Evolutionary conservation across 2,329 filamentous ascomycete genomes (phyloP).

Genomic region (Coniochaeta hoffmannii): DNA sequence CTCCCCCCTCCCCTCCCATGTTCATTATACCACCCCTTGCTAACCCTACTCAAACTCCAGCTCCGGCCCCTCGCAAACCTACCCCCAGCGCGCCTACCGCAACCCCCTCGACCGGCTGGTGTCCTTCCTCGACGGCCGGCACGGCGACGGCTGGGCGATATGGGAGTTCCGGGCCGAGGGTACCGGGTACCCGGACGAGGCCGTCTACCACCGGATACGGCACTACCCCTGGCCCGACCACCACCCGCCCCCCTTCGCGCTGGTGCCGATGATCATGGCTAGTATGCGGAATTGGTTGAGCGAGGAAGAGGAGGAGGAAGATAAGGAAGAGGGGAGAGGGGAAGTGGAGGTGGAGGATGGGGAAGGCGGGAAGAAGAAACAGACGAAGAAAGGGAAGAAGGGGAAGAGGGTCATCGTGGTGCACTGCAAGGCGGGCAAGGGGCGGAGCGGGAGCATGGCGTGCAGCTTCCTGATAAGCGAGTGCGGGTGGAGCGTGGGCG

Average conservation of each 20-base stretch:
- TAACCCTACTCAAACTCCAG: constrained; percentile 46
- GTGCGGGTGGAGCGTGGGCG: constrained; percentile 52
- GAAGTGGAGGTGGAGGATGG: constrained; percentile 20
- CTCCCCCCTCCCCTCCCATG: neutral
- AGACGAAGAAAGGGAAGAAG: constrained; percentile 12
- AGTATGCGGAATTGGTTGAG: constrained; percentile 87
- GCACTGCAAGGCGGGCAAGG: constrained; percentile 96
- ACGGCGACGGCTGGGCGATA: constrained; percentile 81
- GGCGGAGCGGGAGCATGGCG: constrained; percentile 78
- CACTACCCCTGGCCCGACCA: constrained; percentile 98
- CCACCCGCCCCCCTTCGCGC: constrained; percentile 85
- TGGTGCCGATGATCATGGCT: constrained; percentile 83
- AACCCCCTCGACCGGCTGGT: constrained; percentile 87
- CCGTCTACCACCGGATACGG: constrained; percentile 76
- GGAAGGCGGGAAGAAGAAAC: constrained; percentile 11
- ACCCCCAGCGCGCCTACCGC: constrained; percentile 86
- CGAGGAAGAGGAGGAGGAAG: constrained; percentile 31
- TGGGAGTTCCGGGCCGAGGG: constrained; percentile 98
- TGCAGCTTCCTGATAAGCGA: constrained; percentile 89
- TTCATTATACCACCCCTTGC: neutral
- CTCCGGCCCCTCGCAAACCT: constrained; percentile 82
- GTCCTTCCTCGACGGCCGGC: constrained; percentile 77
- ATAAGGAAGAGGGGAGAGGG: too few species aligned
- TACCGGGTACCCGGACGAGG: constrained; percentile 86
- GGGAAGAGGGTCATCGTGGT: constrained; percentile 69